phyloP scores from a whole-genome alignment of 257 asterid genomes.

The Solanum paucissectum region DNA sequence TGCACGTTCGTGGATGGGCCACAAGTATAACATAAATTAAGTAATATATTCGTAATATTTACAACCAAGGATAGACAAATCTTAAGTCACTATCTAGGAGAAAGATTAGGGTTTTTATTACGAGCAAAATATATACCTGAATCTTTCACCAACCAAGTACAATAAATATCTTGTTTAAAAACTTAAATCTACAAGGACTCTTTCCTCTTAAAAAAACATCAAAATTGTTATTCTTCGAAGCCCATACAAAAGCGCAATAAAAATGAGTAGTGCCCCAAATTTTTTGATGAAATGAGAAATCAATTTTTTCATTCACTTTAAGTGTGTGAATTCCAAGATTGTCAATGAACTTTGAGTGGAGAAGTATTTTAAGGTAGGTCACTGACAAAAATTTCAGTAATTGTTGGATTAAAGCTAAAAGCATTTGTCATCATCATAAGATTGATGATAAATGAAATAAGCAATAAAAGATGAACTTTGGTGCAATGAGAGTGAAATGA shows the following conservation, averaged over 20 bases:
- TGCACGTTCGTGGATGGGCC: neutral
- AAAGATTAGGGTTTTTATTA: neutral
- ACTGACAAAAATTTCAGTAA: neutral
- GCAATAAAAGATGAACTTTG: neutral
- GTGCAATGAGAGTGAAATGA: neutral
- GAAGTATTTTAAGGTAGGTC: neutral
- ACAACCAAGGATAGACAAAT: neutral
- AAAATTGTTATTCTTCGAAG: neutral
- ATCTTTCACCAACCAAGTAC: neutral
- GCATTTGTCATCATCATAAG: neutral
- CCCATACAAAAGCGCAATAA: neutral
- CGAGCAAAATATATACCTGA: neutral
- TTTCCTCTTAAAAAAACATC: neutral
- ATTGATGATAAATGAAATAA: neutral
- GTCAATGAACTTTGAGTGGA: neutral
- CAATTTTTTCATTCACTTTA: neutral
- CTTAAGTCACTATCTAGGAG: neutral
- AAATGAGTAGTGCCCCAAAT: neutral
- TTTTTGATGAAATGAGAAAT: neutral
- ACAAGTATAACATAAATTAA: neutral
- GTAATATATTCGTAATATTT: neutral
- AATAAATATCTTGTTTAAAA: neutral
- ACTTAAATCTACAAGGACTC: neutral
- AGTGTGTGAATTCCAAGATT: neutral
- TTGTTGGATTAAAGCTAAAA: neutral